phyloP scores from a whole-genome alignment of 1,284 basidiomycete genomes.

The Trichosporon ovoides region DNA sequence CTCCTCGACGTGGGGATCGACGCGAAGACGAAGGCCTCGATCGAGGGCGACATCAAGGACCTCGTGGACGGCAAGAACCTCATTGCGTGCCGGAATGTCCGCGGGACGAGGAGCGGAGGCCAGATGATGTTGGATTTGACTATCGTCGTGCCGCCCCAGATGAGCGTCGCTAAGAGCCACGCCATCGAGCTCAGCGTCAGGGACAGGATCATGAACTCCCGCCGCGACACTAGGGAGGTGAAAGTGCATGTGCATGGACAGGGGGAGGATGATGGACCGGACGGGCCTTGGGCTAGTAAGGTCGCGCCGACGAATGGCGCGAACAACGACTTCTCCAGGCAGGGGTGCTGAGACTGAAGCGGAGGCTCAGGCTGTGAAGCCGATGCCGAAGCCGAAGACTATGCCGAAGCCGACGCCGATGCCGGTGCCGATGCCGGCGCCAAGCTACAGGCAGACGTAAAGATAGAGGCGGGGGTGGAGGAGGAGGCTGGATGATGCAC shows the following conservation, averaged over 20 bases:
- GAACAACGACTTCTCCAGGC: conserved; percentile 18
- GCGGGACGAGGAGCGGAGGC: conserved; percentile 70
- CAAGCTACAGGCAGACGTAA: too few species aligned
- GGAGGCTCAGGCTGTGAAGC: too few species aligned
- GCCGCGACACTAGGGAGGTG: conserved; percentile 71
- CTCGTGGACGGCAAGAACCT: conserved; percentile 52
- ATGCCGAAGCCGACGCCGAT: too few species aligned
- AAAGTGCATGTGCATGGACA: conserved; percentile 59
- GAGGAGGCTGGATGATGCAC: too few species aligned
- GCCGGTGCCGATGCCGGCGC: too few species aligned
- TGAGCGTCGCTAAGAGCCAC: conserved; percentile 59
- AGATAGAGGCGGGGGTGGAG: too few species aligned
- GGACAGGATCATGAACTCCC: conserved; percentile 57
- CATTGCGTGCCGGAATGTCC: conserved; percentile 59
- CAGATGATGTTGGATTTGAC: conserved; percentile 50
- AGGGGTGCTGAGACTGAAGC: conserved; percentile 14
- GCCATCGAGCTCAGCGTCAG: conserved; percentile 62
- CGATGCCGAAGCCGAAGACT: too few species aligned
- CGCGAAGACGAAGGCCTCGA: conserved; percentile 53
- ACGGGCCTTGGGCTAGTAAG: background rate
- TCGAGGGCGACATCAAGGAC: conserved; percentile 57
- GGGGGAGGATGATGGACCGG: conserved; percentile 14
- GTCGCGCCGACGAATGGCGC: conserved; percentile 3
- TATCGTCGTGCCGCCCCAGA: conserved; percentile 60
- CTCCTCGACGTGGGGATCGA: conserved; percentile 80